Evolutionary conservation across 352 stramenopile genomes (phyloP), one percentile per base, ranked within the genome.

Genomic region (Globisporangium camurandrum): DNA sequence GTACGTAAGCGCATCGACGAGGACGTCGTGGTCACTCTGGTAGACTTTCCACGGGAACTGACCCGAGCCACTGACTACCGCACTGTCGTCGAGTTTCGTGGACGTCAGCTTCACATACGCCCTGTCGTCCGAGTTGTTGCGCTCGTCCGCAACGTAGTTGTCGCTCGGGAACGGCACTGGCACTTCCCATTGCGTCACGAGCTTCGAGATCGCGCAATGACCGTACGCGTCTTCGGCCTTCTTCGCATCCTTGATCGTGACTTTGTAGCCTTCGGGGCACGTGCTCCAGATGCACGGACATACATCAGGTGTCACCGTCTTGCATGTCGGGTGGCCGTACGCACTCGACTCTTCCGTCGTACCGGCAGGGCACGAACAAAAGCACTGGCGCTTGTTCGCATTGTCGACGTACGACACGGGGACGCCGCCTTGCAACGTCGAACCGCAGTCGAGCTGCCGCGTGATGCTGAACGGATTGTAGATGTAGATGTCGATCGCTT

Each of bases 401-500:
- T 49, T 31, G 46, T 82, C 54, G 5, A 75, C 4, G 41, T 76
- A 84, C 7, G 64, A 64, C 33, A 86, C 67, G 0, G 76, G 74
- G 4, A 86, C 51, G n/a, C 71, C 73, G 10, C 53, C 52, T 2
- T 51, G 41, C 33, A 86, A 43, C 12, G n/a, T 31, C 5, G 57
- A 14, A 1, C 40, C 51, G 36, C 76, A 88, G 14, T 76, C 42
- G 20, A 75, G 24, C 7, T 59, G 62, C 0, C 70, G 67, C 8
- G 55, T 57, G 30, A 80, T 54, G 9, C 57, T 66, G 56, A 82
- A 79, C 45, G 76, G 73, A 28, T 84, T 83, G 64, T 82, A 86
- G 61, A 79, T 62, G 57, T 75, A 86, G 34, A 88, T 49, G 23
- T 86, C 69, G 1, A 69, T 60, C 0, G 37, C 43, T 10, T 77